A percentile compares a stretch with the other conserved stretches of the same genome.
phyloP scores from a whole-genome alignment of 352 stramenopile species.

The Pythium rishiriense region DNA sequence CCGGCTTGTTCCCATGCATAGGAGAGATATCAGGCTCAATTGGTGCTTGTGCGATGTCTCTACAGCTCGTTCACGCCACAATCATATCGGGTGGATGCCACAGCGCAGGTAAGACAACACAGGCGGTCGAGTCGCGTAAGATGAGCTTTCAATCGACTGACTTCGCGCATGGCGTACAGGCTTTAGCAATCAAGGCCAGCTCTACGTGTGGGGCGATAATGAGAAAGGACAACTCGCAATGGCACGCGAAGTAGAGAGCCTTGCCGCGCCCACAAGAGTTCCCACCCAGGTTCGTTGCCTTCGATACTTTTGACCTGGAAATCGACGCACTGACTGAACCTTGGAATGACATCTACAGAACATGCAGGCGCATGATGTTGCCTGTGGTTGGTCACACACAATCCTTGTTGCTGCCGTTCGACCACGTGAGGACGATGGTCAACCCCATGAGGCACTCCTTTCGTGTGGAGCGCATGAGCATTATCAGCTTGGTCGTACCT shows the following conservation, averaged over 20 bases:
- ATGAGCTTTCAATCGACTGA: not conserved
- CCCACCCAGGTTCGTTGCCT: not conserved
- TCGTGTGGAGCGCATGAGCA: conserved; percentile 62
- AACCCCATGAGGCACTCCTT: conserved; percentile 21
- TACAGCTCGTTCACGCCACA: conserved; percentile 31
- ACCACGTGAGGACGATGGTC: conserved; percentile 6
- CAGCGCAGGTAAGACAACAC: conserved; percentile 76
- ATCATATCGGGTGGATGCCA: conserved; percentile 69
- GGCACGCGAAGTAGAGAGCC: not conserved
- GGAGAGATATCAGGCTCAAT: not conserved
- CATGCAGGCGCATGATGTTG: conserved; percentile 27
- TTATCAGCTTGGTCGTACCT: conserved; percentile 41
- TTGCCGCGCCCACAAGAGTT: conserved; percentile 3
- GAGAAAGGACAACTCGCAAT: conserved; percentile 46
- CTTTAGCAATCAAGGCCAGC: conserved; percentile 21
- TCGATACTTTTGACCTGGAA: no score
- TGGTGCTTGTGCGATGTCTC: not conserved
- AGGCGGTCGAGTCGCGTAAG: no score
- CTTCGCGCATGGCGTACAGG: not conserved
- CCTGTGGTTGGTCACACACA: conserved; percentile 77
- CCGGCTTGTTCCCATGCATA: not conserved
- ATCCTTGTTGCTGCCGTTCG: conserved; percentile 28
- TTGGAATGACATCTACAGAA: not conserved
- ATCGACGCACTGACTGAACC: no score
- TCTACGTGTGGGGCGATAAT: conserved; percentile 77